Evolutionary conservation across 768 basidiomycete genomes (phyloP), one percentile per base, ranked within the genome.

Genomic region (Mycena floridula): DNA sequence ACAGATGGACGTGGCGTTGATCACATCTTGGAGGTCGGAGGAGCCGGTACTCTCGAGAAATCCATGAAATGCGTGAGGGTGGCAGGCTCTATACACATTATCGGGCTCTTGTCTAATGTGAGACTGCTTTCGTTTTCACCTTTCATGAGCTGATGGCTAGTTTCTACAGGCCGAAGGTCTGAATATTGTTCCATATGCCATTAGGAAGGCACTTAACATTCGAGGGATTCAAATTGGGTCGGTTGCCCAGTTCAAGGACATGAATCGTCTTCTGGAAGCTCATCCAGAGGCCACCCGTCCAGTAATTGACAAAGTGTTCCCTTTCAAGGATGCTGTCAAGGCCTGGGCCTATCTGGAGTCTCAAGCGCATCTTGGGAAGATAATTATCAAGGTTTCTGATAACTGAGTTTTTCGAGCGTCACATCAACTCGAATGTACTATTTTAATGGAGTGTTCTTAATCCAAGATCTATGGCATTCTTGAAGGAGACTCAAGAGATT

Each of bases 321-420:
- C 60, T 20, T 79, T 74, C 50, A 67, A 73, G 22, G 55, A 77
- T 26, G 56, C 67, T 8, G 55, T 60, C 18, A 62, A 67, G 28
- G 77, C 76, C 3, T 77, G 71, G 49, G 57, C 62, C 41, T 69
- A 74, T 52, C 56, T 75, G 46, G 59, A 67, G 48, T 65, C 64
- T 6, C 73, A 74, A 47, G 63, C 65, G 46, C 73, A 77, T 53
- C 66, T 77, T 13, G 77, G 76, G 26, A 77, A 78, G 57, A 70
- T 78, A 6, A 67, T 72, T 20, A 67, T 76, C 46, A 64, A 63
- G 23, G 21, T 38, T 22, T n/a, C n/a, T n/a, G n/a, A n/a, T n/a
- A n/a, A n/a, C n/a, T n/a, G n/a, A n/a, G n/a, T n/a, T n/a, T n/a
- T n/a, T n/a, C n/a, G n/a, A n/a, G n/a, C n/a, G n/a, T n/a, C n/a